These are phyloP conservation scores for Phyllosticta citribraziliensis DNA, from an alignment of 2,329 filamentous ascomycete genomes.

Conservation along the genomic window DNA sequence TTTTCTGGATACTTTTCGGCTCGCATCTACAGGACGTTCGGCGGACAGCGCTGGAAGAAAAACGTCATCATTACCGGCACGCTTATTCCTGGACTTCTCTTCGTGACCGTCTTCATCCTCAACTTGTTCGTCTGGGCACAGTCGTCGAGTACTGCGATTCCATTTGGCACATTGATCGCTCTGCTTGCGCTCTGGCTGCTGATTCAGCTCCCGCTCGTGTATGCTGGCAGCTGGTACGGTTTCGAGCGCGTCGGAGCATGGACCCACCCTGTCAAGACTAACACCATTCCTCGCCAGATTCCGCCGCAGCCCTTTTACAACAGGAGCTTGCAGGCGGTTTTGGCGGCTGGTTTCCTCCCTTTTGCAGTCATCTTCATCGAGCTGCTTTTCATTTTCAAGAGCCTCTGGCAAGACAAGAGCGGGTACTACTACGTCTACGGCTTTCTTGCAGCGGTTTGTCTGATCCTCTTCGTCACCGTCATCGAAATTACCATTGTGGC, in stretches of 20 bases:
- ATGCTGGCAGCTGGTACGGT: slow-evolving; percentile 68
- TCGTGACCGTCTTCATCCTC: slow-evolving; percentile 64
- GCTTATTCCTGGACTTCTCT: slow-evolving; percentile 70
- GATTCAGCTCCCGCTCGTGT: slow-evolving; percentile 77
- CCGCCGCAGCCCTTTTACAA: slow-evolving; percentile 69
- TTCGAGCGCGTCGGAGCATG: slow-evolving; percentile 58
- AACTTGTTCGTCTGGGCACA: slow-evolving; percentile 89
- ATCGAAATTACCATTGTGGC: slow-evolving; percentile 76
- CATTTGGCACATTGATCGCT: slow-evolving; percentile 66
- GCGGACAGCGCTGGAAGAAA: slow-evolving; percentile 61
- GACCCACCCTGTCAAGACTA: slow-evolving; percentile 75
- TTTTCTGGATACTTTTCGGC: slow-evolving; percentile 86
- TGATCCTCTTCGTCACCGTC: slow-evolving; percentile 65
- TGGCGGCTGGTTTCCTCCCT: slow-evolving; percentile 68
- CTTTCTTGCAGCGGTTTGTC: slow-evolving; percentile 64
- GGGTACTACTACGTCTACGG: slow-evolving; percentile 90
- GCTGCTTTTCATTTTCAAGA: slow-evolving; percentile 77
- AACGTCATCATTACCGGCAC: slow-evolving; percentile 66
- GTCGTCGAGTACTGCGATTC: slow-evolving; percentile 77
- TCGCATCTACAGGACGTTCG: slow-evolving; percentile 73
- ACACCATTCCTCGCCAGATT: slow-evolving; percentile 60
- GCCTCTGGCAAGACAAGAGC: slow-evolving; percentile 81
- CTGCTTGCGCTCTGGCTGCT: slow-evolving; percentile 72
- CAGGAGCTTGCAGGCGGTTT: slow-evolving; percentile 50
- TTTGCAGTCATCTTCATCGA: slow-evolving; percentile 87